phyloP scores from a whole-genome alignment of 148 eudicot species.

The Cornus florida region DNA sequence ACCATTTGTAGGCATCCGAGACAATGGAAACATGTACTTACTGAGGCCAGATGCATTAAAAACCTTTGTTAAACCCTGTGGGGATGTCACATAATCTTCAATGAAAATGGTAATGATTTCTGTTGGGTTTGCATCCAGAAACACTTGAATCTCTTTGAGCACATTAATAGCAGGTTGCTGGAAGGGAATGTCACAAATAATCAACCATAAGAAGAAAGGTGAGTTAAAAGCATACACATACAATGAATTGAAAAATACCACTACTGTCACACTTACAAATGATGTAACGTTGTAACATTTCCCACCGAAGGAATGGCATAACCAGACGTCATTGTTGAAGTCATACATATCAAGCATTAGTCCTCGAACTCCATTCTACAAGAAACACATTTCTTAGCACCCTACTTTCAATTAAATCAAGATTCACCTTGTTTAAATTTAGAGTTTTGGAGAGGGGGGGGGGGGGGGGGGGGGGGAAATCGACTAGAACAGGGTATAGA shows the following conservation, averaged over 20 bases:
- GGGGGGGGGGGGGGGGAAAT: too few species aligned
- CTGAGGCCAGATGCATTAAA: slow-evolving; percentile 71
- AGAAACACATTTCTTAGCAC: background rate
- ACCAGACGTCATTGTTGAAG: slow-evolving; percentile 76
- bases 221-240: background rate
- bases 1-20: slow-evolving; percentile 81
- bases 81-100: slow-evolving; percentile 79
- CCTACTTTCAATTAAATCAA: background rate
- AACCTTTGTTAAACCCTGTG: slow-evolving; percentile 68
- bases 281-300: slow-evolving; percentile 77
- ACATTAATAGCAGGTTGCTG: slow-evolving; percentile 93
- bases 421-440: background rate
- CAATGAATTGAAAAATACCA: background rate
- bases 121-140: slow-evolving; percentile 63
- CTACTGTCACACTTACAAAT: slow-evolving; percentile 57
- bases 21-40: slow-evolving; percentile 67
- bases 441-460: background rate
- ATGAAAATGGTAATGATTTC: slow-evolving; percentile 84
- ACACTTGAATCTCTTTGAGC: slow-evolving; percentile 64
- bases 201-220: background rate
- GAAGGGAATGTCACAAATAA: background rate
- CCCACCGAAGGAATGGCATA: slow-evolving; percentile 80
- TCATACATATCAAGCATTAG: slow-evolving; percentile 97
- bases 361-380: slow-evolving; percentile 95
- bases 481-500: background rate